A percentile compares a stretch with the other conserved stretches of the same genome.
Conservation (phyloP, 2,329 filamentous ascomycete genomes). For the Teratosphaeria zuluensis region DNA sequence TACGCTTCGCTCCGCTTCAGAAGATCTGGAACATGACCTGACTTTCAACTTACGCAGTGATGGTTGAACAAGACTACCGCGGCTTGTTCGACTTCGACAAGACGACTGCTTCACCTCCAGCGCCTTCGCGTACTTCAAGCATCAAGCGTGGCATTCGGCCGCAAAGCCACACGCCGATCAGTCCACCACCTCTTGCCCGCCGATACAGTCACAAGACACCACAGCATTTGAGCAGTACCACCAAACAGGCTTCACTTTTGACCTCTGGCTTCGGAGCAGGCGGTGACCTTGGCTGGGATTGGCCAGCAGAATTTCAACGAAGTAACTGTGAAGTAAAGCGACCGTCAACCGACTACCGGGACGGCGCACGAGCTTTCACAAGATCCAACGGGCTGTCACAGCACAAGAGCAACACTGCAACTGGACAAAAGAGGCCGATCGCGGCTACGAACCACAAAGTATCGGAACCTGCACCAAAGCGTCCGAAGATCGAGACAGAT, state of each 20-base stretch:
- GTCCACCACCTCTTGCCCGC: neutral
- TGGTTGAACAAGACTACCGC: neutral
- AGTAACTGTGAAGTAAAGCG: neutral
- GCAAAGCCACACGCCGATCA: neutral
- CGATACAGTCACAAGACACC: neutral
- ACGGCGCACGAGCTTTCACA: neutral
- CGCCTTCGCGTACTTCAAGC: neutral
- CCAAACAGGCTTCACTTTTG: neutral
- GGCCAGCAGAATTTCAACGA: neutral
- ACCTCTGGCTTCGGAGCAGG: neutral
- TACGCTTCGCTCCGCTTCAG: neutral
- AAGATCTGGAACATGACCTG: neutral
- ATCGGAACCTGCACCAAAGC: neutral
- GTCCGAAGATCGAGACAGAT: neutral
- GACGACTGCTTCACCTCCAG: neutral
- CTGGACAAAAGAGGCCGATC: neutral
- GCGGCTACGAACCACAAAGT: neutral
- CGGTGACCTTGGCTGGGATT: neutral
- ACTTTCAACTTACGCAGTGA: neutral
- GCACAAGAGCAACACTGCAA: neutral
- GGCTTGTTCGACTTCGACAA: neutral
- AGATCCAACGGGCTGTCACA: neutral
- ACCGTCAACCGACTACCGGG: neutral
- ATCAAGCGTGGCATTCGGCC: neutral
- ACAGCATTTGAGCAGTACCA: neutral